Evolutionary conservation across 768 basidiomycete species (phyloP).

Genomic region (Xerocomus spinulosus): DNA sequence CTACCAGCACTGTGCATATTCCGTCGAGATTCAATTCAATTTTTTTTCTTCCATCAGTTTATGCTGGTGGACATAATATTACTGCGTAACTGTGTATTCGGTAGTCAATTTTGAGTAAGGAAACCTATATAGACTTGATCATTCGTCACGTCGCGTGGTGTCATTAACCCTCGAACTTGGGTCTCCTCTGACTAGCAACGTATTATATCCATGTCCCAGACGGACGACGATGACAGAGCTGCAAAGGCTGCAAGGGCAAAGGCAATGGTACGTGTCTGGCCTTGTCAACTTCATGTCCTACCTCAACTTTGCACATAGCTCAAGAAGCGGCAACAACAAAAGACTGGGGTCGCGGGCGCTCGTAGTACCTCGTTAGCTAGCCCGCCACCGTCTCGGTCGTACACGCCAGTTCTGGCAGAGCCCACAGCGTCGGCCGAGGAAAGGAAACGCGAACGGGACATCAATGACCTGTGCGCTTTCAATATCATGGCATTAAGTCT

Average conservation of each 20-base stretch:
- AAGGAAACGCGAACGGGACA: slow-evolving; percentile 41
- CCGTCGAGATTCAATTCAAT: slow-evolving; percentile 34
- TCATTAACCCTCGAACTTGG: background rate
- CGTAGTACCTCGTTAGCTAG: slow-evolving; percentile 35
- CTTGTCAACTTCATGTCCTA: background rate
- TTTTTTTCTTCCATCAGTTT: slow-evolving; percentile 12
- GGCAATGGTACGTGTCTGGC: slow-evolving; percentile 55
- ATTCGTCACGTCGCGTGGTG: slow-evolving; percentile 5
- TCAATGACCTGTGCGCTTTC: slow-evolving; percentile 60
- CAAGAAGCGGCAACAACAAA: slow-evolving; percentile 78
- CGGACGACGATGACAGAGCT: slow-evolving; percentile 76
- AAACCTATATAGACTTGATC: slow-evolving; percentile 1
- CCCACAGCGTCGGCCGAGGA: slow-evolving; percentile 32
- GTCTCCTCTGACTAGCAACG: background rate
- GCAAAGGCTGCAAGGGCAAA: slow-evolving; percentile 80
- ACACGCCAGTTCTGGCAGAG: slow-evolving; percentile 50
- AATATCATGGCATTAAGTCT: background rate
- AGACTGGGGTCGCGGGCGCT: slow-evolving; percentile 39
- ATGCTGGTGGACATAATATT: background rate
- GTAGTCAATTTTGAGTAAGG: background rate
- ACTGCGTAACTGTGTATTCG: background rate
- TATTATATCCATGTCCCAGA: slow-evolving; percentile 29
- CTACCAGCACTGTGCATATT: slow-evolving; percentile 47
- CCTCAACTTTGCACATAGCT: slow-evolving; percentile 42
- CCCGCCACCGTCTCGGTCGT: slow-evolving; percentile 45